phyloP scores from a whole-genome alignment of 2,329 filamentous ascomycete genomes.

The Fusarium subtropicale region DNA sequence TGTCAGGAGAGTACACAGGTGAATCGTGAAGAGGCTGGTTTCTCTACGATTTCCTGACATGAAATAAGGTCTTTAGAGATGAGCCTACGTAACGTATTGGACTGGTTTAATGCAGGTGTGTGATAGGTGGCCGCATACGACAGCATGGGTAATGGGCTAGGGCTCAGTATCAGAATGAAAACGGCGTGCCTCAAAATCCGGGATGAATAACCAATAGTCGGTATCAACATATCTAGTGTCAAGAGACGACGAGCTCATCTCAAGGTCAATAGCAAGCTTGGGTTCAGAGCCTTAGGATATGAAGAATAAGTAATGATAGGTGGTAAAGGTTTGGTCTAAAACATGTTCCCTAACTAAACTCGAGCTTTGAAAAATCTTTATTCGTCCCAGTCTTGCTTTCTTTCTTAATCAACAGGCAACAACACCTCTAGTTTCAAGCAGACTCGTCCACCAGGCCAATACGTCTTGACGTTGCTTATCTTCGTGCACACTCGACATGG shows the following conservation, averaged over 20 bases:
- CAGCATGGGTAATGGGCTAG: slow-evolving; percentile 14
- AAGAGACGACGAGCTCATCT: background rate
- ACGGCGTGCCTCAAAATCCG: slow-evolving; percentile 5
- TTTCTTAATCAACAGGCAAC: too few relatives aligned
- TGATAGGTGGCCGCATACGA: slow-evolving; percentile 16
- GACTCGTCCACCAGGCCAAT: too few relatives aligned
- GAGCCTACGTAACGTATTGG: slow-evolving; percentile 28
- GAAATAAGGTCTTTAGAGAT: background rate
- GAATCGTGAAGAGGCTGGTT: background rate
- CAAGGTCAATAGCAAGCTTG: too few relatives aligned
- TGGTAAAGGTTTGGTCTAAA: too few relatives aligned
- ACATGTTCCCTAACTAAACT: too few relatives aligned
- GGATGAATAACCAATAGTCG: slow-evolving; percentile 2
- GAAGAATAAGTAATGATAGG: too few relatives aligned
- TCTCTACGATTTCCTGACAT: background rate
- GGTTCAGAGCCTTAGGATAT: too few relatives aligned
- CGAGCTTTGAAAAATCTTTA: too few relatives aligned
- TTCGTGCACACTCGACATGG: too few relatives aligned
- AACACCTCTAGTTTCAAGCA: too few relatives aligned
- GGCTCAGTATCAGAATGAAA: slow-evolving; percentile 10
- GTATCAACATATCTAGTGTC: background rate
- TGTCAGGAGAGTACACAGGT: background rate
- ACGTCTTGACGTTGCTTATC: background rate
- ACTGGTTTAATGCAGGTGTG: slow-evolving; percentile 13
- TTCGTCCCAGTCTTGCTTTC: too few relatives aligned